Evolutionary conservation across 192 early-diverging fungal species (phyloP).

Genomic region (Phlyctochytrium bullatum): DNA sequence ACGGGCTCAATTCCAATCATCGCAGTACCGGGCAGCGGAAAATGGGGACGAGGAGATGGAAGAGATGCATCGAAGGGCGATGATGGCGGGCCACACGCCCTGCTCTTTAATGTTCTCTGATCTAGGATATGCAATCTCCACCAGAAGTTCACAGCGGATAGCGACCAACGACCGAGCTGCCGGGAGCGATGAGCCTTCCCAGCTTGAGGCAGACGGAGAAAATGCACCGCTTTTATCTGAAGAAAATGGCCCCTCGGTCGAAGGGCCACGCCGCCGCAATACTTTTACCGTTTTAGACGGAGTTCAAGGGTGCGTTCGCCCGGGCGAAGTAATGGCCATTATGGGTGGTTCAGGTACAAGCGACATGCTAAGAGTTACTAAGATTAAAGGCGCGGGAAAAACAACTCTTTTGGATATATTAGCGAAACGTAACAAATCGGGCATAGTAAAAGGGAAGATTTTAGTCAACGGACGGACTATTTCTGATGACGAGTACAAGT

Average conservation of each 20-base stretch:
- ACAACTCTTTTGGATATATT: constrained; percentile 90
- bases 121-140: constrained; percentile 51
- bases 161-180: not conserved
- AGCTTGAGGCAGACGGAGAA: not conserved
- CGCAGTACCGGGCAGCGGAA: not conserved
- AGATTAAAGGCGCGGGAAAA: constrained; percentile 72
- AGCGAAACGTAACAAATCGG: constrained; percentile 75
- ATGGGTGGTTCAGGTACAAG: constrained; percentile 75
- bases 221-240: not conserved
- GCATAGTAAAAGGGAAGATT: constrained; percentile 71
- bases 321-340: constrained; percentile 89
- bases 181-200: not conserved
- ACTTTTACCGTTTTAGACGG: constrained; percentile 53
- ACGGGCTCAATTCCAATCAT: constrained; percentile 1
- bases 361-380: not conserved
- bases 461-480: constrained; percentile 75
- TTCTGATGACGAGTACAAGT: constrained; percentile 54
- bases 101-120: constrained; percentile 65
- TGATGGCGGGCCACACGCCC: constrained; percentile 75
- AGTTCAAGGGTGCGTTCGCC: constrained; percentile 72
- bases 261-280: not conserved
- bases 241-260: not conserved
- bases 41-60: constrained; percentile 10
- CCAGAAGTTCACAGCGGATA: not conserved
- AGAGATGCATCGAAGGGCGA: constrained; percentile 13